These are phyloP conservation scores for Nicotiana tabacum DNA, from an alignment of 257 asterid genomes.

Conservation along the genomic window DNA sequence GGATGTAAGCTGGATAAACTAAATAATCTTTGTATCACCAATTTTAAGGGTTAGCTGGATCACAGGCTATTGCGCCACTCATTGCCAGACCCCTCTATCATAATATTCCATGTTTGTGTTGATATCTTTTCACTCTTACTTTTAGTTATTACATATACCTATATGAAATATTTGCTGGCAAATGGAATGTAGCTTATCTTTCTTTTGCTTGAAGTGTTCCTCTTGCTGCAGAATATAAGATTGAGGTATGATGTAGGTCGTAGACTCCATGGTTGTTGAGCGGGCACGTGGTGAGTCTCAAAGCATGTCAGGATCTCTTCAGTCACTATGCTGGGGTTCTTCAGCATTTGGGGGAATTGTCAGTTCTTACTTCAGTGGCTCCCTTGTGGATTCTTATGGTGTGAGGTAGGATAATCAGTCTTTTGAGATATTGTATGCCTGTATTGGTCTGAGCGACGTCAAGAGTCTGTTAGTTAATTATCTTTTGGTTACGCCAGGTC, in stretches of 20 bases:
- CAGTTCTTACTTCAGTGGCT: constrained; percentile 96
- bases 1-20: not conserved
- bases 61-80: not conserved
- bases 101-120: too few species aligned
- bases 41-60: not conserved
- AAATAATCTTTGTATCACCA: not conserved
- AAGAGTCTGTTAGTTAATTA: not conserved
- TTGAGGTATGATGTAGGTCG: constrained; percentile 57
- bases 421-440: not conserved
- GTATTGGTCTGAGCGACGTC: not conserved
- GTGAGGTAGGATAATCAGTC: constrained; percentile 56
- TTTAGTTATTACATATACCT: not conserved
- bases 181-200: not conserved
- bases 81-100: not conserved
- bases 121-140: too few species aligned
- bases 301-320: constrained; percentile 96
- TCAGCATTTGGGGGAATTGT: constrained; percentile 94
- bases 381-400: constrained; percentile 89
- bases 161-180: not conserved
- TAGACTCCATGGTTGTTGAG: constrained; percentile 97
- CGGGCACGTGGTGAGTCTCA: constrained; percentile 99
- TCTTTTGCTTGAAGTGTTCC: not conserved
- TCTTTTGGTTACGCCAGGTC: constrained; percentile 51
- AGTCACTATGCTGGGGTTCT: constrained; percentile 98
- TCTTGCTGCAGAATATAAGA: constrained; percentile 14